phyloP scores from a whole-genome alignment of 768 basidiomycete genomes.

The Lactarius sanguifluus region DNA sequence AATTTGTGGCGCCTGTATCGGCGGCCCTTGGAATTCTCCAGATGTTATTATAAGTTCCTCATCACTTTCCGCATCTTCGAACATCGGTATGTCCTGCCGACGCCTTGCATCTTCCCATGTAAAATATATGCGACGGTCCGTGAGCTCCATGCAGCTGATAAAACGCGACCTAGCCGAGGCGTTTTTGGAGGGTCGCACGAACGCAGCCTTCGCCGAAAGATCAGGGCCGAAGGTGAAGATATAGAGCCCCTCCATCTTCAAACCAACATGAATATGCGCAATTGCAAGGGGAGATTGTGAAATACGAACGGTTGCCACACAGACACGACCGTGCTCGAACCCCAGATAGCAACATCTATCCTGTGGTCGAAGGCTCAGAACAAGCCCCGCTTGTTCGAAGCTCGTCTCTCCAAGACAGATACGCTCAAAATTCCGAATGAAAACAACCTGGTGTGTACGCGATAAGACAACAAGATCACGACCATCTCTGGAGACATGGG shows the following conservation, averaged over 20 bases:
- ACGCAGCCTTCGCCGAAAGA: background rate
- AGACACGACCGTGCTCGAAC: conserved; percentile 15
- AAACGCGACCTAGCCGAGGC: background rate
- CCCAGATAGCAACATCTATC: background rate
- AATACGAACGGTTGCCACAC: conserved; percentile 15
- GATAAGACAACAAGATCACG: conserved; percentile 36
- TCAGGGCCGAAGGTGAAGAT: conserved; percentile 15
- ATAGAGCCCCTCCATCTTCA: conserved; percentile 5
- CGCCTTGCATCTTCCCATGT: background rate
- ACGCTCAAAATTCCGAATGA: conserved; percentile 38
- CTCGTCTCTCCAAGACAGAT: conserved; percentile 21
- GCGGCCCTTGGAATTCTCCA: background rate
- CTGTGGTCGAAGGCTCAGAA: background rate
- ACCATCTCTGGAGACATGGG: conserved; percentile 39
- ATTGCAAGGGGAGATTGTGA: background rate
- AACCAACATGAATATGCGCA: background rate
- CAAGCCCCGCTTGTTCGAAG: background rate
- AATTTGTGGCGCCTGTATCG: background rate
- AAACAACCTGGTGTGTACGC: conserved; percentile 31
- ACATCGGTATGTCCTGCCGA: conserved; percentile 7
- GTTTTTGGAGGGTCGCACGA: background rate
- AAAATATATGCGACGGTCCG: conserved; percentile 1
- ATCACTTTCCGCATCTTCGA: conserved; percentile 1
- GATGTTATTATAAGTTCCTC: background rate
- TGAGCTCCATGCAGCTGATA: background rate